Evolutionary conservation across 2,329 filamentous ascomycete species (phyloP).

Genomic region (Aplosporella prunicola): DNA sequence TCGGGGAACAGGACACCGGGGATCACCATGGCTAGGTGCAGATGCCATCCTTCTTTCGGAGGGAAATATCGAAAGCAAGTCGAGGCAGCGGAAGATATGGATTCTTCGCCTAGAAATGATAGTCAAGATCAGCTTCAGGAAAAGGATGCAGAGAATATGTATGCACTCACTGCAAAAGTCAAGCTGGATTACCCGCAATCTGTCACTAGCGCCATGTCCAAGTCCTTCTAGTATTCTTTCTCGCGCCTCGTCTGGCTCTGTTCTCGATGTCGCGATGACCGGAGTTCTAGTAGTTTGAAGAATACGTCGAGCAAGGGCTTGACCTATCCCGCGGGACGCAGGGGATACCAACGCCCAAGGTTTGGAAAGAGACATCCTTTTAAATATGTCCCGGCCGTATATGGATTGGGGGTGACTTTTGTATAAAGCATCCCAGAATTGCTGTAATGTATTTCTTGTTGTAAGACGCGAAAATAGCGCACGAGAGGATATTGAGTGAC

Average conservation of each 20-base stretch:
- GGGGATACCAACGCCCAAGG: conserved; percentile 47
- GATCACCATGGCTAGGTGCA: conserved; percentile 60
- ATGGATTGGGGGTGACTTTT: too few species aligned
- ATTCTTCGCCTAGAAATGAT: conserved; percentile 53
- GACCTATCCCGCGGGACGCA: conserved; percentile 54
- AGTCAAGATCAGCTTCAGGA: not conserved
- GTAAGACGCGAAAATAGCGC: too few species aligned
- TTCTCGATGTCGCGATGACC: conserved; percentile 51
- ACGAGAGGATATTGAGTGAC: too few species aligned
- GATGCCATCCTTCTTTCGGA: conserved; percentile 3
- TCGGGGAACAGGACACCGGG: conserved; percentile 67
- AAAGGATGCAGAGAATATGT: not conserved
- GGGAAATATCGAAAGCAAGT: conserved; percentile 47
- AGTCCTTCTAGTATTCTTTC: conserved; percentile 43
- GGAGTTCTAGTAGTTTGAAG: conserved; percentile 49
- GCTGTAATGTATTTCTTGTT: too few species aligned
- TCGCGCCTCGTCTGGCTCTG: conserved; percentile 40
- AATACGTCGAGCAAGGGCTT: conserved; percentile 50
- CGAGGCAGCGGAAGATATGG: conserved; percentile 49
- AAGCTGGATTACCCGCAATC: conserved; percentile 44
- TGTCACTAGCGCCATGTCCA: conserved; percentile 33
- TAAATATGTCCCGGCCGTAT: too few species aligned
- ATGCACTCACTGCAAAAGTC: conserved; percentile 46
- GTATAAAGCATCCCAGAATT: too few species aligned
- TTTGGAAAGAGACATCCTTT: not conserved